Percentiles rank a stretch among this genome's conserved stretches.
Evolutionary conservation across 495 filamentous ascomycete genomes (phyloP).

Genomic region (Podospora pseudoanserina): DNA sequence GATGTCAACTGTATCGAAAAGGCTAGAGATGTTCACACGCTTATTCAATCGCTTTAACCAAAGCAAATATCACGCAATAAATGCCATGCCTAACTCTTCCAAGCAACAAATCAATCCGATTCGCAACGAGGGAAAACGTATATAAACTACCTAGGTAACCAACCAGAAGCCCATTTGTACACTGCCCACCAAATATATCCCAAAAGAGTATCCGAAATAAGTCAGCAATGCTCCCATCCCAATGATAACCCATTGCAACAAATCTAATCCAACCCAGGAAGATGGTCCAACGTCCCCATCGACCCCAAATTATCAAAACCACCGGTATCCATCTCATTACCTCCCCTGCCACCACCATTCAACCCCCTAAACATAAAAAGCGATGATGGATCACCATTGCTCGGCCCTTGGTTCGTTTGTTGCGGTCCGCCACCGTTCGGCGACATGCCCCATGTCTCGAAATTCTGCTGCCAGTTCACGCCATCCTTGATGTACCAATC

Average conservation of each 20-base stretch:
- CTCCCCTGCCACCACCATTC: slow-evolving; percentile 1
- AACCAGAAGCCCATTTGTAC: not conserved
- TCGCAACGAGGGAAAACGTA: not conserved
- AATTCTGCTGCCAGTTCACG: slow-evolving; percentile 48
- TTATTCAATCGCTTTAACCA: not conserved
- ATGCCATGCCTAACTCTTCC: not conserved
- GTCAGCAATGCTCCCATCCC: not conserved
- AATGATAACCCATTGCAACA: not conserved
- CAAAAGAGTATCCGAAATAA: not conserved
- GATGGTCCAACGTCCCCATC: slow-evolving; percentile 29
- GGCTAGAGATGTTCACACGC: not conserved
- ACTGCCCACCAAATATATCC: not conserved
- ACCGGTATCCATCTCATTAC: slow-evolving; percentile 20
- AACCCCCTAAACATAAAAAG: slow-evolving; percentile 35
- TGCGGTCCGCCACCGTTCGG: not conserved
- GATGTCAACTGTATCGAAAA: not conserved
- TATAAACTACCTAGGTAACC: not conserved
- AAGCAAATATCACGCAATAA: not conserved
- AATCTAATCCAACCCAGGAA: slow-evolving; percentile 30
- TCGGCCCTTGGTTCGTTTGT: not conserved
- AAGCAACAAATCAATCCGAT: not conserved
- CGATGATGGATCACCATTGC: not conserved
- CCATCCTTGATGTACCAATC: slow-evolving; percentile 51
- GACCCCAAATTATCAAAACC: slow-evolving; percentile 26
- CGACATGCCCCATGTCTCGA: slow-evolving; percentile 39